Base-by-base conservation (phyloP, 805 yeast species). In the Candida anglica region DNA sequence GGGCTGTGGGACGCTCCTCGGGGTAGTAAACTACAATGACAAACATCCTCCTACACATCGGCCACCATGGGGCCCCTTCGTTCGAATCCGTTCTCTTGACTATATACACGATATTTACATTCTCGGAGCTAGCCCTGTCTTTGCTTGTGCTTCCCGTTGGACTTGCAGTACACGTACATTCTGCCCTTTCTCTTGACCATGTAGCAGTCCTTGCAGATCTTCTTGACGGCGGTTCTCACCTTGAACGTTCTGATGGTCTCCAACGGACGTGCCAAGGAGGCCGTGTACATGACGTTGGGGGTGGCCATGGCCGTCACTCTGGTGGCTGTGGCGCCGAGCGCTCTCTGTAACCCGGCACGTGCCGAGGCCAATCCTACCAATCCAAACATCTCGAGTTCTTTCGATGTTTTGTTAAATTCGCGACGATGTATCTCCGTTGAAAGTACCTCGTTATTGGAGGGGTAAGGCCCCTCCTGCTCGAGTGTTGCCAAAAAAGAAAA, bases 181-280 rank as follows among this genome's bases (percentile, higher is more conserved):
- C 93, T 74, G 27, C 98, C 98, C 64, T 89, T 93, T 62, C 98
- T 82, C 63, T 94, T 83, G 8, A 93, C 96, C 62, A 86, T 76
- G 66, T 76, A 60, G 59, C 98, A 93, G 57, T 86, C 93, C 24
- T 81, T 72, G 60, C 98, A 93, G 63, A 86, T 83, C 69, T 86
- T 93, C 69, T 89, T 89, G 36, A 93, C 95, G 1, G 98, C 77
- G 4, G 97, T 79, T 60, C 91, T 80, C 29, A 88, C 95, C 59
- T 91, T 91, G 73, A 91, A 88, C 3, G 88, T 81, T 60, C 97
- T 77, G 11, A 59, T 39, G 7, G 52, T 43, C 15, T 28, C 33
- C 8, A 40, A 22, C 16, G 42, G 13, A 7, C 40, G 33, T 11
- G 45, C 32, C 3, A 34, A 22, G 17, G 38, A 20, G 9, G 41